Percentiles rank a stretch among this genome's conserved stretches.
Evolutionary conservation across 1,139 yeast genomes (phyloP).

Genomic region (Geotrichum phurueaensis): DNA sequence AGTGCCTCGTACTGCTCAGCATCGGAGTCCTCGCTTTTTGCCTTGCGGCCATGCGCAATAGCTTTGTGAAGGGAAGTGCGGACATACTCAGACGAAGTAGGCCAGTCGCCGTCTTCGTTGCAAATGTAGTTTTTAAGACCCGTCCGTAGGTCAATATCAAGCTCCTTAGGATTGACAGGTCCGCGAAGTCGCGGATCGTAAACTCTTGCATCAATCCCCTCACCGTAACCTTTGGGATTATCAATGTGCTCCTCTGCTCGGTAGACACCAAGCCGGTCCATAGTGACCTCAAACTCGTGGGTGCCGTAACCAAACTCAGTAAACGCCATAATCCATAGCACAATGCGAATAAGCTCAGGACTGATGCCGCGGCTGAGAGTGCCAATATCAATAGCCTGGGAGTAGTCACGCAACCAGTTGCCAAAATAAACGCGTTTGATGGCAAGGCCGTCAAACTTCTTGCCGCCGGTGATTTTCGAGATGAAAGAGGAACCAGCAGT

Average conservation of each 20-base stretch:
- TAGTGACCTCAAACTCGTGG: conserved; percentile 27
- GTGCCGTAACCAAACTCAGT: conserved; percentile 27
- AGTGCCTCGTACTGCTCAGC: conserved; percentile 21
- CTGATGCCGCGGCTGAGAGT: conserved; percentile 23
- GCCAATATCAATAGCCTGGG: conserved; percentile 27
- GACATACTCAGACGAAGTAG: conserved; percentile 23
- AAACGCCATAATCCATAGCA: conserved; percentile 25
- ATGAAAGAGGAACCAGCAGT: background rate
- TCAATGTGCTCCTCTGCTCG: conserved; percentile 29
- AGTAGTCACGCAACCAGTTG: conserved; percentile 28
- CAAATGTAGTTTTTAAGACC: conserved; percentile 28
- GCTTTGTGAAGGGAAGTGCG: conserved; percentile 19
- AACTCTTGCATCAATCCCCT: conserved; percentile 20
- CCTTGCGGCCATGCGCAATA: conserved; percentile 22
- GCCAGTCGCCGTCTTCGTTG: conserved; percentile 25
- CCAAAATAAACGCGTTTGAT: conserved; percentile 27
- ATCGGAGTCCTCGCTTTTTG: background rate
- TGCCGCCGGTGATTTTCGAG: conserved; percentile 3
- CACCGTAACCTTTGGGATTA: conserved; percentile 25
- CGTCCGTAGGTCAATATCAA: conserved; percentile 24
- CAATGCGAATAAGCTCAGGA: conserved; percentile 20
- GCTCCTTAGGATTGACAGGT: conserved; percentile 24
- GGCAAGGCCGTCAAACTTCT: conserved; percentile 23
- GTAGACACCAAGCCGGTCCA: conserved; percentile 25
- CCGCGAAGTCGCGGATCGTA: conserved; percentile 23